Evolutionary conservation across 352 stramenopile genomes (phyloP).

Genomic region (Globisporangium splendens): DNA sequence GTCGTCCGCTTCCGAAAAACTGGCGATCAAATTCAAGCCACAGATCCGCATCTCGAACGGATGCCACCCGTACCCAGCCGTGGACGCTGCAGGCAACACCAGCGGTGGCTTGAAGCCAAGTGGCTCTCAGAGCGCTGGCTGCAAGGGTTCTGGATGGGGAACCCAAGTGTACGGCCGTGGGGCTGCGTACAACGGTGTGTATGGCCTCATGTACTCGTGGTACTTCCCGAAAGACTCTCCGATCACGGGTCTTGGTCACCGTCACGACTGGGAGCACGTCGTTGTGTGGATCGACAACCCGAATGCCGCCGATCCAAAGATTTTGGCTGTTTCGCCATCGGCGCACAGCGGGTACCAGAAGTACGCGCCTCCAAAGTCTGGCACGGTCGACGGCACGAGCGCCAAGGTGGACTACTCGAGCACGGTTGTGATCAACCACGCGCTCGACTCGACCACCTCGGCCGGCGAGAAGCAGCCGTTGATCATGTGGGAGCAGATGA

Average conservation of each 20-base stretch:
- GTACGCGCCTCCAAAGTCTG: too few relatives aligned
- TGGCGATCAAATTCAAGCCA: slow-evolving; percentile 26
- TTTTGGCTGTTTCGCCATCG: slow-evolving; percentile 16
- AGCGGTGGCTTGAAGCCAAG: slow-evolving; percentile 29
- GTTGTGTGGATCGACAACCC: slow-evolving; percentile 39
- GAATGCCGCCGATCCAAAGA: slow-evolving; percentile 14
- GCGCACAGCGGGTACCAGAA: too few relatives aligned
- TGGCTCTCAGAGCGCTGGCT: slow-evolving; percentile 20
- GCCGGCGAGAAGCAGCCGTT: slow-evolving; percentile 13
- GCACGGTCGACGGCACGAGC: slow-evolving; percentile 16
- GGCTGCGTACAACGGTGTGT: slow-evolving; percentile 15
- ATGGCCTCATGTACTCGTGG: slow-evolving; percentile 32
- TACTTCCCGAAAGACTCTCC: slow-evolving; percentile 43
- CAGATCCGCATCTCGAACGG: slow-evolving; percentile 32
- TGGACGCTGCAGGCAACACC: slow-evolving; percentile 24
- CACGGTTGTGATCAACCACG: slow-evolving; percentile 7
- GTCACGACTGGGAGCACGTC: slow-evolving; percentile 33
- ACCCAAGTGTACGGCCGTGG: slow-evolving; percentile 22
- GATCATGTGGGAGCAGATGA: slow-evolving; percentile 14
- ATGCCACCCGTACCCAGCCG: slow-evolving; percentile 34
- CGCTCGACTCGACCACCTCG: slow-evolving; percentile 13
- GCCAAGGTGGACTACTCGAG: slow-evolving; percentile 20
- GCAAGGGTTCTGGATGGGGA: slow-evolving; percentile 25
- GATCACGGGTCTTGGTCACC: slow-evolving; percentile 25
- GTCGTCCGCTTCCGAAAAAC: slow-evolving; percentile 14